Base-by-base conservation (phyloP, 1,284 basidiomycete genomes). In the Malassezia restricta region DNA sequence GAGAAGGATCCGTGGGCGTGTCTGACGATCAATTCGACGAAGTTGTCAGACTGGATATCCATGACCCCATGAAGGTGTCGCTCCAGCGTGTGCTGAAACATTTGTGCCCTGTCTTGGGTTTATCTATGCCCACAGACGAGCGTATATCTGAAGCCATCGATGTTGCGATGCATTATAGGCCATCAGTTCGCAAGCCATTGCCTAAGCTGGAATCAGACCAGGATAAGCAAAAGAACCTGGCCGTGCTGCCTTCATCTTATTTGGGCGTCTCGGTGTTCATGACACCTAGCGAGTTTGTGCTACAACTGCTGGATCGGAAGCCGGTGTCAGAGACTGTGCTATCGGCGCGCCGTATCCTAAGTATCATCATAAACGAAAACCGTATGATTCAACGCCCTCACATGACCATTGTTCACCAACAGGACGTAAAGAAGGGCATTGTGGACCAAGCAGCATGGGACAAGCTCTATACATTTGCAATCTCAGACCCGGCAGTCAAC, bases 321-420 rank as follows among this genome's bases (percentile, higher is more conserved):
- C 41, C 56, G n/a, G 41, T 32, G 5, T 28, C 17, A 8, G 40
- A 12, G 12, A n/a, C 14, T 8, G 30, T 30, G n/a, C 29, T 14
- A 7, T 31, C 37, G 24, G 47, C 54, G 9, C 20, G 24, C 31
- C 6, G 24, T 24, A 56, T 59, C 24, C 62, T 64, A 15, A n/a
- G 39, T 1, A 6, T 11, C 8, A 51, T 66, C 6, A 27, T 78
- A 37, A 52, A 52, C 6, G 71, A 74, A 0, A 66, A 76, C 3
- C 77, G 87, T 11, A 69, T 92, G 17, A 75, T 80, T 3, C 62
- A 71, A 11, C 47, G 57, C 2, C 89, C 91, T 1, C 92, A 98
- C 72, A 77, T 95, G 49, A 96, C 92, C 0, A 76, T 96, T 48
- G 82, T 85, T 7, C 92, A 98, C 72, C 40, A 29, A 37, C 29